Evolutionary conservation across 768 basidiomycete genomes (phyloP).

Genomic region (Amanita phalloides): DNA sequence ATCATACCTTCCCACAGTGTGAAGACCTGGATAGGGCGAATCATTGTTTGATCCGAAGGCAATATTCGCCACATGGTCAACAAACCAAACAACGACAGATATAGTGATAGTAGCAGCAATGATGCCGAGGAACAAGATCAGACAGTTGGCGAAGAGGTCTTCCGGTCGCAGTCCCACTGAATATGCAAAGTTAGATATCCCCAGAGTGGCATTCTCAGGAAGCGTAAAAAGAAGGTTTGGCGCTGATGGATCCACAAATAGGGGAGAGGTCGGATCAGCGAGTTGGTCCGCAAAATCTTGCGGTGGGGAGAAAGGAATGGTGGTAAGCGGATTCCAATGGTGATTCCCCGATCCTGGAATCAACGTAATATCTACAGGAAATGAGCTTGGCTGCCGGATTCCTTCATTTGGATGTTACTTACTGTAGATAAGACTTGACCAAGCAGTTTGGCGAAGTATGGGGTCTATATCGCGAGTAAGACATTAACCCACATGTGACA

Average conservation of each 20-base stretch:
- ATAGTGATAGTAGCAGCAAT: conserved; percentile 60
- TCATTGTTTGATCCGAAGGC: conserved; percentile 38
- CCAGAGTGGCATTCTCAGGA: conserved; percentile 46
- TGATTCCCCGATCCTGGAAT: conserved; percentile 29
- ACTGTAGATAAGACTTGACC: conserved; percentile 80
- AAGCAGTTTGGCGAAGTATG: conserved; percentile 78
- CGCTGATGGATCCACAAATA: conserved; percentile 61
- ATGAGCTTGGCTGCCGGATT: conserved; percentile 1
- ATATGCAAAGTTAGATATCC: conserved; percentile 78
- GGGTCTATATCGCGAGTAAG: conserved; percentile 49
- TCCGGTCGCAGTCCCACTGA: conserved; percentile 73
- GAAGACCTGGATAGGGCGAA: conserved; percentile 21
- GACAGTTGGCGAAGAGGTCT: conserved; percentile 74
- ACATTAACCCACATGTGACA: conserved; percentile 4
- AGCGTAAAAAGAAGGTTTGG: conserved; percentile 71
- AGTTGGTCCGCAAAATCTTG: conserved; percentile 67
- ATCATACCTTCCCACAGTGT: conserved; percentile 3
- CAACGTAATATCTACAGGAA: conserved; percentile 59
- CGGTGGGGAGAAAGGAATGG: conserved; percentile 51
- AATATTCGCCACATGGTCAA: conserved; percentile 47
- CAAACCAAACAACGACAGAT: conserved; percentile 60
- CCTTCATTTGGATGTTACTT: conserved; percentile 10
- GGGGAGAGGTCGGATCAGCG: conserved; percentile 53
- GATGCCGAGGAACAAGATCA: conserved; percentile 77
- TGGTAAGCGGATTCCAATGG: conserved; percentile 62